Evolutionary conservation across 2,329 filamentous ascomycete genomes (phyloP).

Genomic region (Cercospora sp.): DNA sequence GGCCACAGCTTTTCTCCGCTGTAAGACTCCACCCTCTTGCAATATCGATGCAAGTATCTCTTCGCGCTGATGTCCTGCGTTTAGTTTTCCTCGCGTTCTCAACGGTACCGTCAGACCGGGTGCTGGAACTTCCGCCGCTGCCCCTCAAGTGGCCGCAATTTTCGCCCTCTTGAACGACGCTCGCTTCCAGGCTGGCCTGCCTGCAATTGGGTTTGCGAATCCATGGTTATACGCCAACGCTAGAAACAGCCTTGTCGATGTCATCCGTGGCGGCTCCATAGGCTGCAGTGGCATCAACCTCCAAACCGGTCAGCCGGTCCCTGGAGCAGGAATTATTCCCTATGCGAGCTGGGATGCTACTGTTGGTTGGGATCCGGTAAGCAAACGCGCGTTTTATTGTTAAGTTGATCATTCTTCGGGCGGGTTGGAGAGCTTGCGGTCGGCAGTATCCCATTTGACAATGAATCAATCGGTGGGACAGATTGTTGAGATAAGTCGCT

Average conservation of each 20-base stretch:
- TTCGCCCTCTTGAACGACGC: slow-evolving; percentile 65
- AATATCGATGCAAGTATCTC: neutral
- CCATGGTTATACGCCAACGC: slow-evolving; percentile 56
- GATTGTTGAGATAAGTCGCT: neutral
- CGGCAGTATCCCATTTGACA: neutral
- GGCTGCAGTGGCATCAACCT: slow-evolving; percentile 27
- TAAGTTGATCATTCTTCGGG: neutral
- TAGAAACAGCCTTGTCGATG: slow-evolving; percentile 52
- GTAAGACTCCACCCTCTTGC: neutral
- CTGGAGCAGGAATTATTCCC: slow-evolving; percentile 27
- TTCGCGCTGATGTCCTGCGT: slow-evolving; percentile 35
- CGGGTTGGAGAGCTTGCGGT: neutral
- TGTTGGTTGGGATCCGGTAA: slow-evolving; percentile 31
- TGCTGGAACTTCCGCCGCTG: slow-evolving; percentile 54
- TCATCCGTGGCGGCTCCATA: slow-evolving; percentile 37
- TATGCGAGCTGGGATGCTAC: slow-evolving; percentile 30
- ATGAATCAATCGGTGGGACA: neutral
- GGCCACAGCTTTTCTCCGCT: slow-evolving; percentile 46
- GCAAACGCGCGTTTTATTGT: neutral
- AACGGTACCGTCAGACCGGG: slow-evolving; percentile 40
- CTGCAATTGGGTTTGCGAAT: slow-evolving; percentile 55
- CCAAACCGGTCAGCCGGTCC: slow-evolving; percentile 15
- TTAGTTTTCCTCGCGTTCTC: neutral
- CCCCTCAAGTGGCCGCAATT: slow-evolving; percentile 60
- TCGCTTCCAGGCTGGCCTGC: slow-evolving; percentile 52